A percentile compares a stretch with the other conserved stretches of the same genome.
Evolutionary conservation across 495 filamentous ascomycete genomes (phyloP).

Genomic region (Chaetomium tenue): DNA sequence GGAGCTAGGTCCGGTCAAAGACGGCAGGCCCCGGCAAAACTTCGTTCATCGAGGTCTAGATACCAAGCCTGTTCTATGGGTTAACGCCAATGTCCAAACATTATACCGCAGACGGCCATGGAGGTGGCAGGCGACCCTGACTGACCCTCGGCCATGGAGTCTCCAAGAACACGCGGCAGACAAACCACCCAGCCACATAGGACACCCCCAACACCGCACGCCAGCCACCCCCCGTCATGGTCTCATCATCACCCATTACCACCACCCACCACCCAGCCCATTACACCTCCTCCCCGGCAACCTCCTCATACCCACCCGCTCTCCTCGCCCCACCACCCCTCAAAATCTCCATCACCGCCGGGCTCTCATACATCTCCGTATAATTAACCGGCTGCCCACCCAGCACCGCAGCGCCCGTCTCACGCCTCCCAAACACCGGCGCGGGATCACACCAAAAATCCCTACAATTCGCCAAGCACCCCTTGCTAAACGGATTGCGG

Average conservation of each 20-base stretch:
- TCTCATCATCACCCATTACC: not conserved
- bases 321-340: constrained; percentile 32
- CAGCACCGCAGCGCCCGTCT: constrained; percentile 70
- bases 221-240: not conserved
- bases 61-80: too few relatives aligned
- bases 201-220: not conserved
- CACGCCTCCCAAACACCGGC: constrained; percentile 72
- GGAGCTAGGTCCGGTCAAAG: too few relatives aligned
- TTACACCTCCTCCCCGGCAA: constrained; percentile 45
- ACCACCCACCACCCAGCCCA: not conserved
- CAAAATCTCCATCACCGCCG: constrained; percentile 55
- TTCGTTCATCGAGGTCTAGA: too few relatives aligned
- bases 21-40: too few relatives aligned
- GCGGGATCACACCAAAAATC: constrained; percentile 95
- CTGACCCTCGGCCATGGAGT: too few relatives aligned
- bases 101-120: too few relatives aligned
- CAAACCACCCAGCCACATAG: not conserved
- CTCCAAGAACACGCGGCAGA: not conserved
- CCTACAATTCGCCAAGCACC: constrained; percentile 79
- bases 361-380: constrained; percentile 82
- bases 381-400: constrained; percentile 82
- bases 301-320: constrained; percentile 46
- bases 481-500: constrained; percentile 80
- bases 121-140: too few relatives aligned
- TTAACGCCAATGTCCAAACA: too few relatives aligned